A percentile compares a stretch with the other conserved stretches of the same genome.
phyloP scores from a whole-genome alignment of 805 yeast genomes.

The Candida berthetii region DNA sequence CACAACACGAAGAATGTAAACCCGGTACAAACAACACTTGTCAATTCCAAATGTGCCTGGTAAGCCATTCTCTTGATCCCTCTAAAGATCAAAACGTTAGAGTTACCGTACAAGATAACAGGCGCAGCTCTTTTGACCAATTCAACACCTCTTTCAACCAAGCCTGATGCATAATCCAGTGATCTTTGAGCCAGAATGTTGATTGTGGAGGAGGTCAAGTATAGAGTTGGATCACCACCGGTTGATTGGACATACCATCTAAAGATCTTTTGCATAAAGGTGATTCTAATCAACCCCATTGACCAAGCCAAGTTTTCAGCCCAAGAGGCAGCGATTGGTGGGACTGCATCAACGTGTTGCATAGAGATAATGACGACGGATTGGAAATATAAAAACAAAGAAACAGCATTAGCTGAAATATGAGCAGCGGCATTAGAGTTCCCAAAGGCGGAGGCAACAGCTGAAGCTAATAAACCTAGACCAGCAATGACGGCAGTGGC shows the following conservation, averaged over 20 bases:
- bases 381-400: conserved; percentile 84
- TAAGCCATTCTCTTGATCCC: conserved; percentile 85
- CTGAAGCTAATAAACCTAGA: conserved; percentile 77
- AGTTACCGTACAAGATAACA: conserved; percentile 39
- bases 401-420: conserved; percentile 79
- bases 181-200: conserved; percentile 76
- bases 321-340: conserved; percentile 94
- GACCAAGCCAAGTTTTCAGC: conserved; percentile 91
- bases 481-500: conserved; percentile 91
- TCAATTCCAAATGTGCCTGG: conserved; percentile 70
- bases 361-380: conserved; percentile 77
- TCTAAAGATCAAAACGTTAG: conserved; percentile 62
- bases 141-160: conserved; percentile 21
- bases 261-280: conserved; percentile 79
- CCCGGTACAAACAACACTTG: conserved; percentile 80
- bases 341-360: conserved; percentile 81
- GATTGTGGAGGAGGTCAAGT: conserved; percentile 52
- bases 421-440: conserved; percentile 87
- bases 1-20: conserved; percentile 78
- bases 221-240: conserved; percentile 78
- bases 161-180: conserved; percentile 18
- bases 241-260: conserved; percentile 85
- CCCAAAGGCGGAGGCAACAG: conserved; percentile 77
- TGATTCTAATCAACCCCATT: conserved; percentile 77
- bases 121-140: conserved; percentile 30